A percentile compares a stretch with the other conserved stretches of the same genome.
phyloP scores from a whole-genome alignment of 2,329 filamentous ascomycete species.

The Colletotrichum sp. region DNA sequence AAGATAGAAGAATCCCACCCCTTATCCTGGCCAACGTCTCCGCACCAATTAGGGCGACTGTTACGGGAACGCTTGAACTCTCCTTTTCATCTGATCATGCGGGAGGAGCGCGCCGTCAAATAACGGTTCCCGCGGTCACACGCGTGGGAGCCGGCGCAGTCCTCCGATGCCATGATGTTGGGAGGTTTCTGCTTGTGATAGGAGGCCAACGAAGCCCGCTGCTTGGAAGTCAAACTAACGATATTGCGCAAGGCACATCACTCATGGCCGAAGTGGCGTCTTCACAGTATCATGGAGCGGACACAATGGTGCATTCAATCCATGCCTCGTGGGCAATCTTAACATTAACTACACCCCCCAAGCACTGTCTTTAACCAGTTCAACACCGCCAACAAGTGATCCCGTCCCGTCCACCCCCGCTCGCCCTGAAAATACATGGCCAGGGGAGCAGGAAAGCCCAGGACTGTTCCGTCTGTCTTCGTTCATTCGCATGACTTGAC shows the following conservation, averaged over 20 bases:
- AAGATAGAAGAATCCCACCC: not conserved
- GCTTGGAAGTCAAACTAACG: not conserved
- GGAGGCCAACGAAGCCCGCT: not conserved
- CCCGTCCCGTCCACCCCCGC: not conserved
- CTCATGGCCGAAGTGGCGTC: not conserved
- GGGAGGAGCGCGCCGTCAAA: not conserved
- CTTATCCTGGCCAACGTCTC: not conserved
- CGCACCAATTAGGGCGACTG: not conserved
- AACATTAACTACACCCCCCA: slow-evolving; percentile 9
- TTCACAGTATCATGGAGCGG: not conserved
- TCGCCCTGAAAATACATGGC: slow-evolving; percentile 2
- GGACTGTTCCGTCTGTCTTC: not conserved
- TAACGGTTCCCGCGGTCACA: not conserved
- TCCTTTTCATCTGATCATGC: not conserved
- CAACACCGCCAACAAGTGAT: not conserved
- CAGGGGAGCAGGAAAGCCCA: not conserved
- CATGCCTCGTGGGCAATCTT: slow-evolving; percentile 1
- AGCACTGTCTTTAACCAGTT: not conserved
- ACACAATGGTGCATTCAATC: not conserved
- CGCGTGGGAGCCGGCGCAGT: not conserved
- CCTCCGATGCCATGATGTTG: not conserved
- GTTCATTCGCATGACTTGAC: slow-evolving; percentile 6
- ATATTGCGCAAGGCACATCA: not conserved
- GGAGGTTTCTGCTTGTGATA: not conserved
- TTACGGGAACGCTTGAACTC: not conserved